Conservation (phyloP, 169 alveolate genomes). For the Blepharisma undulans region DNA sequence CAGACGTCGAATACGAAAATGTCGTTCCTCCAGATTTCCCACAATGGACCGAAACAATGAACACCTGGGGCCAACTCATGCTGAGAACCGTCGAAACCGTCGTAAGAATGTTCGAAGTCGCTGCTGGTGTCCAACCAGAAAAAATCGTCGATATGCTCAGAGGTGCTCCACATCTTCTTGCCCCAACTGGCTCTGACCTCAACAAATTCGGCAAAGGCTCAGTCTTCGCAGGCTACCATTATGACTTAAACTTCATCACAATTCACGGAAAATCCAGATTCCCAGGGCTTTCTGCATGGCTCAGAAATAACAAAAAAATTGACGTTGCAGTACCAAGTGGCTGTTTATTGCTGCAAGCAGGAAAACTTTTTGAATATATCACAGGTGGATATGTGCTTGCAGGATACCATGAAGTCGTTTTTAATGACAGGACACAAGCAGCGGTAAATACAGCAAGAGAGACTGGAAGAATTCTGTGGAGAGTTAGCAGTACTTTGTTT, state of each 20-base stretch:
- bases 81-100: conserved; percentile 71
- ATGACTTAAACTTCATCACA: conserved; percentile 80
- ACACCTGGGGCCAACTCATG: conserved; percentile 80
- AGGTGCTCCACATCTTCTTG: conserved; percentile 78
- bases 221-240: conserved; percentile 82
- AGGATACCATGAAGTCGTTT: conserved; percentile 83
- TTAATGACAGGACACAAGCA: conserved; percentile 64
- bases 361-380: conserved; percentile 71
- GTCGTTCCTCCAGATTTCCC: conserved; percentile 72
- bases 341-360: conserved; percentile 74
- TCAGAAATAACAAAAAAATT: conserved; percentile 65
- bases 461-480: conserved; percentile 65
- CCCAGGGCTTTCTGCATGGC: conserved; percentile 82
- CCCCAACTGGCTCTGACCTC: conserved; percentile 86
- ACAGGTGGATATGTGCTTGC: conserved; percentile 82
- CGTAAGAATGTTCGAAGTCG: conserved; percentile 78
- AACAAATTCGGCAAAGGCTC: conserved; percentile 69
- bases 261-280: conserved; percentile 82
- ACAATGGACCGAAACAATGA: conserved; percentile 67
- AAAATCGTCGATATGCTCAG: conserved; percentile 65
- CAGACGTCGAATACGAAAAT: conserved; percentile 55
- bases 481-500: conserved; percentile 78
- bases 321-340: conserved; percentile 78
- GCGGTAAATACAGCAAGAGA: conserved; percentile 49
- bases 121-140: conserved; percentile 64